Evolutionary conservation across 83 land plant species (phyloP).

Genomic region (Picea abies): DNA sequence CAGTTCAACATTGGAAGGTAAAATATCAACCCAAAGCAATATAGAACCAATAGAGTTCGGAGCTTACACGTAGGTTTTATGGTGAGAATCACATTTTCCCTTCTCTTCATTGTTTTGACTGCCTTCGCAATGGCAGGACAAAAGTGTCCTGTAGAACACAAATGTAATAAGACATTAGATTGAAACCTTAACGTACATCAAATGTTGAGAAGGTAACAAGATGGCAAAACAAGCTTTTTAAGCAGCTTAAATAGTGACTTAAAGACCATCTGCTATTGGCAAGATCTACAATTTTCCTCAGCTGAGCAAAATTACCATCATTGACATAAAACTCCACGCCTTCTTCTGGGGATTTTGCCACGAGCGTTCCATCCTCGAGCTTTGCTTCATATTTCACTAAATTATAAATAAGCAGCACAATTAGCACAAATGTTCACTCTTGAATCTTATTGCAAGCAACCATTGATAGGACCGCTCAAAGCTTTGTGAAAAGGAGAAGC

Average conservation of each 20-base stretch:
- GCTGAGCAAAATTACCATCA: constrained; percentile 45
- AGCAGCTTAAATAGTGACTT: no score
- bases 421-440: neutral
- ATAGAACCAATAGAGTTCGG: neutral
- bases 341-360: constrained; percentile 47
- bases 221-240: neutral
- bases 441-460: neutral
- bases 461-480: neutral
- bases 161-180: neutral
- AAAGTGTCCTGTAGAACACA: constrained; percentile 54
- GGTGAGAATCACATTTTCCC: constrained; percentile 54
- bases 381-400: constrained; percentile 61
- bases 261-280: no score
- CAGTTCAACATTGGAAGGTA: neutral
- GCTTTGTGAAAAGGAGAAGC: neutral
- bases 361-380: constrained; percentile 43
- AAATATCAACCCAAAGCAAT: neutral
- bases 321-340: constrained; percentile 67
- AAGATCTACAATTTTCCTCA: no score
- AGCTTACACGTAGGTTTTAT: constrained; percentile 71
- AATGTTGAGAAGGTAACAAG: neutral
- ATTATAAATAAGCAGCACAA: constrained; percentile 2
- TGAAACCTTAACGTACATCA: neutral
- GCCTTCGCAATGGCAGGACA: constrained; percentile 70
- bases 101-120: constrained; percentile 68